Evolutionary conservation across 2,329 filamentous ascomycete genomes (phyloP), one percentile per base, ranked within the genome.

Genomic region (Fusarium praegraminearum): DNA sequence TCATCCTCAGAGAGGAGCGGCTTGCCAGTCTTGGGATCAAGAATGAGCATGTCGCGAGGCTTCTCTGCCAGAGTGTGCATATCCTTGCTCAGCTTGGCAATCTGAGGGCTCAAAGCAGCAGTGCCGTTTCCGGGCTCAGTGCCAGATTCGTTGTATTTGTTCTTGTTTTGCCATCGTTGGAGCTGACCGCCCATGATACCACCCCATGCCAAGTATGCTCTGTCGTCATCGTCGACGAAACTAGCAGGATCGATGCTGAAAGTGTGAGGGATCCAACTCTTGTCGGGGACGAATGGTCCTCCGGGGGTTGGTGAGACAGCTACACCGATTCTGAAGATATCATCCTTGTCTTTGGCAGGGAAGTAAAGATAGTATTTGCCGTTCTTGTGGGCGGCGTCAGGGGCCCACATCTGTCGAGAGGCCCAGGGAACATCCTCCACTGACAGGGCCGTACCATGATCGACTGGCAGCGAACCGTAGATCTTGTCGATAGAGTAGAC

Each of bases 331-430:
- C 62, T 59, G 20, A 65, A 65, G 3, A 65, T 65, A 2, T 51
- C 43, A 12, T 65, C 61, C 10, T 60, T 52, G 4, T 65, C 62
- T 16, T 65, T 65, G 28, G 62, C 62, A 4, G 62, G 62, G 18
- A 65, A 65, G 62, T 65, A 65, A 2, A 65, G 54, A 10, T 65
- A 65, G 11, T 65, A 65, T 65, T 65, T 65, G 28, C 62, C 61
- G 18, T 65, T 59, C 46, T 65, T 65, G 26, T 47, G 7, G 5
- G 62, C 62, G 2, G 62, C 62, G 6, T 65, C 62, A 38, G 62
- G 62, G 6, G 62, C 62, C 62, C 62, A 65, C 33, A 65, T 46
- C 9, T 65, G 62, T 9, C 50, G 24, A 30, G 62, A 59, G 0
- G 62, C 62, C 62, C 62, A 65, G 0, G 62, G 35, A 3, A 65